Base-by-base conservation (phyloP, 768 basidiomycete genomes). In the Gymnopilus dilepis region DNA sequence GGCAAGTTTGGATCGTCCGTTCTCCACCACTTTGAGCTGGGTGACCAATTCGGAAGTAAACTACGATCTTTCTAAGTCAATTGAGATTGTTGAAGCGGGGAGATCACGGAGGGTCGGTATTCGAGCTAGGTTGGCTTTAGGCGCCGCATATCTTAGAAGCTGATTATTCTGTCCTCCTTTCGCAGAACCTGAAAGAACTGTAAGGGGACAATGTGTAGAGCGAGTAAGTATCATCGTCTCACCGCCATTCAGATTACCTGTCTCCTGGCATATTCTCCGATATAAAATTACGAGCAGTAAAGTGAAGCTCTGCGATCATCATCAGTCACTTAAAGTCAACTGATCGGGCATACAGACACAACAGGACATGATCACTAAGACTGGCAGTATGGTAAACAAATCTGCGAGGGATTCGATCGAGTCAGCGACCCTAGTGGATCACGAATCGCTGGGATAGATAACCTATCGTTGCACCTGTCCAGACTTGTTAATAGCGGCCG, bases 341-440 rank as follows among this genome's bases (percentile, higher is more conserved):
- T 28, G 11, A 2, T 7, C 2, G 1, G 17, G 1, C 15, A 3
- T 19, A 52, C 61, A 34, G 28, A 62, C 61, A 28, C 61, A 62
- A 15, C 61, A 40, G 1, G 66, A 62, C 63, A 67, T 65, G 24
- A 67, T 65, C 15, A 67, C 56, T 13, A 67, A 56, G 5, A 65
- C 63, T 15, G 66, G 66, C 3, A 67, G 34, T 26, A 63, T 65
- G 5, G 66, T 56, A 40, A 56, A 67, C 9, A 61, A 26, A 47
- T 67, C 66, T 65, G n/a, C n/a, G n/a, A n/a, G n/a, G n/a, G n/a
- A n/a, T n/a, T n/a, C n/a, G n/a, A n/a, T n/a, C n/a, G n/a, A n/a
- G n/a, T n/a, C n/a, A n/a, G n/a, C n/a, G n/a, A n/a, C n/a, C n/a
- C n/a, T n/a, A n/a, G n/a, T n/a, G n/a, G n/a, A n/a, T n/a, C n/a